These are phyloP conservation scores for Lignosus rhinocerotis DNA, from an alignment of 1,284 basidiomycete genomes.

Conservation along the genomic window DNA sequence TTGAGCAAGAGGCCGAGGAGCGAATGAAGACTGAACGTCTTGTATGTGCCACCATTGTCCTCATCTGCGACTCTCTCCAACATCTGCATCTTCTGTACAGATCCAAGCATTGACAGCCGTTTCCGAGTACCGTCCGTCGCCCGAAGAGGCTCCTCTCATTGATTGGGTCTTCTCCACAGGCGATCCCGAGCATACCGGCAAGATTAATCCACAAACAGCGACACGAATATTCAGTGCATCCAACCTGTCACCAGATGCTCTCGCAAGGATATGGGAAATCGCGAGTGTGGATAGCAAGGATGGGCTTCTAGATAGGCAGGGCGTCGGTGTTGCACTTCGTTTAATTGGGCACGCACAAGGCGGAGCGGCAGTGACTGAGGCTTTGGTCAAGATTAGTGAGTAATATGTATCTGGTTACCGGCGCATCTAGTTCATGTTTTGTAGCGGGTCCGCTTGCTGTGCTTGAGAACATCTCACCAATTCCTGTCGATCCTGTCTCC, in stretches of 20 bases:
- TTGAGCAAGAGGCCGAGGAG: slow-evolving; percentile 54
- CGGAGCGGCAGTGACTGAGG: slow-evolving; percentile 65
- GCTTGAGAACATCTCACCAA: slow-evolving; percentile 66
- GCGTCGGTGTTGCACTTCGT: slow-evolving; percentile 81
- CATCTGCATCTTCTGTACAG: slow-evolving; percentile 2
- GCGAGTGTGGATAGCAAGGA: slow-evolving; percentile 92
- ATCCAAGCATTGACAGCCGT: slow-evolving; percentile 29
- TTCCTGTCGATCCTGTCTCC: slow-evolving; percentile 1
- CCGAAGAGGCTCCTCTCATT: slow-evolving; percentile 64
- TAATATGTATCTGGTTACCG: not conserved
- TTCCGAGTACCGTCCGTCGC: slow-evolving; percentile 56
- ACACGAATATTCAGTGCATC: slow-evolving; percentile 78
- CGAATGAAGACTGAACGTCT: slow-evolving; percentile 27
- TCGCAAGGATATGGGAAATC: slow-evolving; percentile 92
- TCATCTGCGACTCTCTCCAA: not conserved
- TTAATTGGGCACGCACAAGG: slow-evolving; percentile 92
- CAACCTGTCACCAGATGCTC: slow-evolving; percentile 68
- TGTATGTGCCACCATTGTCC: slow-evolving; percentile 12
- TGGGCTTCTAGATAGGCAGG: slow-evolving; percentile 76
- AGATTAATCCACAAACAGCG: slow-evolving; percentile 80
- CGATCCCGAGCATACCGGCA: slow-evolving; percentile 71
- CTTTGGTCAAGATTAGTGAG: slow-evolving; percentile 65
- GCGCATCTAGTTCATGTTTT: not conserved
- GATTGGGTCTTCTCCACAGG: slow-evolving; percentile 65
- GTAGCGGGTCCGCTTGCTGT: slow-evolving; percentile 78